phyloP scores from a whole-genome alignment of 805 yeast species.

The Hanseniaspora mollemarum region DNA sequence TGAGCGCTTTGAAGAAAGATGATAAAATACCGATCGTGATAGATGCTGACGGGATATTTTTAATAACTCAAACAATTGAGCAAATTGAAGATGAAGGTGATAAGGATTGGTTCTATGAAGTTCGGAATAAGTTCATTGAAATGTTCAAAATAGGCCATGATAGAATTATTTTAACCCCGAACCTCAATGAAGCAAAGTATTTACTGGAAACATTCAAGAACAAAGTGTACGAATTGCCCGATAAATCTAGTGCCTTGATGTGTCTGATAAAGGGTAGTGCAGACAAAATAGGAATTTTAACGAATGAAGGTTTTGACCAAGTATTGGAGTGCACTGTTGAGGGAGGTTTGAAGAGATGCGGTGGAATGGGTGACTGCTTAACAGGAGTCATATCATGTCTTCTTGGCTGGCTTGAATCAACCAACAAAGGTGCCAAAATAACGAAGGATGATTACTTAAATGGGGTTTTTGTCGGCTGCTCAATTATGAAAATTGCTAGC shows the following conservation, averaged over 20 bases:
- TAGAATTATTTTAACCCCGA: constrained; percentile 74
- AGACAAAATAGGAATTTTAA: constrained; percentile 37
- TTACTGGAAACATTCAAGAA: neutral
- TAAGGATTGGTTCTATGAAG: constrained; percentile 4
- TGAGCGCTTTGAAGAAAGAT: neutral
- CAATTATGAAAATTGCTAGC: constrained; percentile 10
- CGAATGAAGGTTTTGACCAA: constrained; percentile 38
- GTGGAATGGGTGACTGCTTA: constrained; percentile 94
- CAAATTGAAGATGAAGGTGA: constrained; percentile 1
- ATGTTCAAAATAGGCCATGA: constrained; percentile 41
- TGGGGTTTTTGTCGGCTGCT: constrained; percentile 6
- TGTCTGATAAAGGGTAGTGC: constrained; percentile 53
- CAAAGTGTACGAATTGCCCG: neutral
- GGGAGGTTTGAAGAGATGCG: constrained; percentile 75
- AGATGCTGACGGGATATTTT: constrained; percentile 81
- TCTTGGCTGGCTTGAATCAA: constrained; percentile 5
- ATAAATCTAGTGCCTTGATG: neutral
- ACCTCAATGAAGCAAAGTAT: constrained; percentile 71
- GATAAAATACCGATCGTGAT: constrained; percentile 55
- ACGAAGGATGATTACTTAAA: neutral
- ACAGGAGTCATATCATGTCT: constrained; percentile 41
- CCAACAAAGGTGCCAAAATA: neutral
- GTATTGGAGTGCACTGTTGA: constrained; percentile 35
- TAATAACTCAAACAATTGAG: constrained; percentile 36
- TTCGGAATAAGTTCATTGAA: constrained; percentile 22